Evolutionary conservation across 2,329 filamentous ascomycete species (phyloP).

Genomic region (Stachybotrys chartarum): DNA sequence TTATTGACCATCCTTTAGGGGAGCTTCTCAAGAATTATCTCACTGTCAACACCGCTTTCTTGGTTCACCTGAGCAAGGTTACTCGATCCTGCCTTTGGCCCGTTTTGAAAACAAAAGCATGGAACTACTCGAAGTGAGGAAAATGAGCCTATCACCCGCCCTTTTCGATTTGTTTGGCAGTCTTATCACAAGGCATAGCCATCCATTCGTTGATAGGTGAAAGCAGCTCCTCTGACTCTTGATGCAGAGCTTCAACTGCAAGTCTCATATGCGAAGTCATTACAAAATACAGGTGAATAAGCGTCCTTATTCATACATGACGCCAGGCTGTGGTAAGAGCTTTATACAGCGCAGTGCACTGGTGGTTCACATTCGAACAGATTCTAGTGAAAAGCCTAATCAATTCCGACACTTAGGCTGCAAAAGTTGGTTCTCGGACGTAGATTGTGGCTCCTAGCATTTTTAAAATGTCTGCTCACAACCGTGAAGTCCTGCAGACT

Average conservation of each 20-base stretch:
- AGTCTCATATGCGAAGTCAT: conserved; percentile 63
- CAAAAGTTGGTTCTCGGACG: conserved; percentile 64
- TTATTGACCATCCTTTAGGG: too few relatives aligned
- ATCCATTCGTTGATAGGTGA: too few relatives aligned
- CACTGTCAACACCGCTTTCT: too few relatives aligned
- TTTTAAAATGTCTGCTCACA: conserved; percentile 4
- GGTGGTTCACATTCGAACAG: conserved; percentile 63
- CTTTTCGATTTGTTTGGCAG: too few relatives aligned
- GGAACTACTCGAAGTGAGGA: too few relatives aligned
- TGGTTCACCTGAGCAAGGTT: too few relatives aligned
- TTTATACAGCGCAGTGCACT: conserved; percentile 66
- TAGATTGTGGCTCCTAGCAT: conserved; percentile 27
- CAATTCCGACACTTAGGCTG: conserved; percentile 59
- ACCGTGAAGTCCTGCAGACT: conserved; percentile 52
- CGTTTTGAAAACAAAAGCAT: too few relatives aligned
- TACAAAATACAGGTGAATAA: conserved; percentile 68
- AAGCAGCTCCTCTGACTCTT: too few relatives aligned
- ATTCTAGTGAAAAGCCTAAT: conserved; percentile 66
- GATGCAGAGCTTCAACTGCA: conserved; percentile 61
- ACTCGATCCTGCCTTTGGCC: too few relatives aligned
- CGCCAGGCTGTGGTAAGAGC: conserved; percentile 57
- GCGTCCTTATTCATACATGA: conserved; percentile 56
- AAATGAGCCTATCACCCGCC: too few relatives aligned
- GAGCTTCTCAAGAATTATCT: too few relatives aligned
- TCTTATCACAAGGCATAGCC: too few relatives aligned